Evolutionary conservation across 2,329 filamentous ascomycete genomes (phyloP), one percentile per base, ranked within the genome.

Genomic region (Cladophialophora yegresii): DNA sequence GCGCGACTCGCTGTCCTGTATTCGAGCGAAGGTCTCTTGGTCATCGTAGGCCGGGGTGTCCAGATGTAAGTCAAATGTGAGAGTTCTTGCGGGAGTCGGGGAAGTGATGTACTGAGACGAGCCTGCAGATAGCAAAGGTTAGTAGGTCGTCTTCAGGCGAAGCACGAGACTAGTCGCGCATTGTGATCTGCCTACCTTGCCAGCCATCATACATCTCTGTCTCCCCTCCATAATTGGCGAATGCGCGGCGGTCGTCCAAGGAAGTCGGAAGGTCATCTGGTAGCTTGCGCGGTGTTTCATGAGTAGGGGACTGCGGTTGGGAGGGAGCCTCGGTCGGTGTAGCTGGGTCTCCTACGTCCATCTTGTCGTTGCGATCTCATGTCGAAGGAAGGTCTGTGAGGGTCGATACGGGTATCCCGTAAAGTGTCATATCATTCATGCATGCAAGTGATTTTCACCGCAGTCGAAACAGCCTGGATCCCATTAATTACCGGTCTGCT

Each of bases 171-270:
- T 16, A 23, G 49, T 40, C 30, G 28, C 4, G 51, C 23, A 20
- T 23, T 2, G 23, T 13, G 13, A 57, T 33, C 32, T 56, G 20
- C 82, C 75, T 76, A 89, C 93, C 93, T 88, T 98, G 92, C 95
- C 95, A 99, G 71, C 92, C 95, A 84, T 99, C 95, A 77, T 98
- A 99, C 81, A 97, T 92, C 82, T 98, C 95, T 47, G 93, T 96
- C 82, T 98, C 95, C 45, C 84, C 83, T 62, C 89, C 84, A 68
- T 88, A 85, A 54, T 81, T 82, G 3, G 87, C 85, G 36, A 89
- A 84, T 72, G 83, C 83, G 71, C 88, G 86, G 66, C 95, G 87
- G 80, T 99, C 95, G 77, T 99, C 89, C 61, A 99, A 85, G 12
- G 93, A 96, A 70, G 86, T 95, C 10, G 95, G 95, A 40, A 99